Conservation (phyloP, 768 basidiomycete genomes). For the Xerocomellus chrysenteron region DNA sequence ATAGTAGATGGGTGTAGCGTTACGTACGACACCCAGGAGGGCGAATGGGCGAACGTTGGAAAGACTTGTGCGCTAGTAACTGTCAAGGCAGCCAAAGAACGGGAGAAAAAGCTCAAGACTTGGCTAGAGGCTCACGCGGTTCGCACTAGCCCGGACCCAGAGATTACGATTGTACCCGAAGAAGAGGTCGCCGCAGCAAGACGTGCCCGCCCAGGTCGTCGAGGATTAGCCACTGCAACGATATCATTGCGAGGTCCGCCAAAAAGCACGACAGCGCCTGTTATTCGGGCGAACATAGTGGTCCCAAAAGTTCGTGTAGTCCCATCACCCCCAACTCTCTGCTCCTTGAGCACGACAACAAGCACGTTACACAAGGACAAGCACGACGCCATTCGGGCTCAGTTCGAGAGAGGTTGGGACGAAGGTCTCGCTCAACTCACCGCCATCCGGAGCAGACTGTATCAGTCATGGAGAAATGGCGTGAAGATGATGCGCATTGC, state of each 20-base stretch:
- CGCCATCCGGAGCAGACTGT: slow-evolving; percentile 46
- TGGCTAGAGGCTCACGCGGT: slow-evolving; percentile 43
- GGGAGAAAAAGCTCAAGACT: slow-evolving; percentile 59
- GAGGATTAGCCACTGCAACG: slow-evolving; percentile 63
- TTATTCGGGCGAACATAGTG: slow-evolving; percentile 2
- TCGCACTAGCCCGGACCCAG: background rate
- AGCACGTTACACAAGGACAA: slow-evolving; percentile 30
- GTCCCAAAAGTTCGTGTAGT: slow-evolving; percentile 52
- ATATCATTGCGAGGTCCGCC: slow-evolving; percentile 52
- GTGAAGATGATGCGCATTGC: slow-evolving; percentile 43
- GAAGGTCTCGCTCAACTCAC: slow-evolving; percentile 55
- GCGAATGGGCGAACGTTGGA: slow-evolving; percentile 63
- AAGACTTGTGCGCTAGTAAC: slow-evolving; percentile 61
- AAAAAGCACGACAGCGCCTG: slow-evolving; percentile 16
- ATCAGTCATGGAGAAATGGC: slow-evolving; percentile 47
- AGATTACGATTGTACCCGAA: background rate
- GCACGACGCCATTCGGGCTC: slow-evolving; percentile 41
- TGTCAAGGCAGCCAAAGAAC: slow-evolving; percentile 57
- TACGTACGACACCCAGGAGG: slow-evolving; percentile 49
- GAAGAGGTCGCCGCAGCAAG: slow-evolving; percentile 6
- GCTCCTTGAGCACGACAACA: slow-evolving; percentile 48
- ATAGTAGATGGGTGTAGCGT: slow-evolving; percentile 68
- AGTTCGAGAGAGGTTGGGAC: slow-evolving; percentile 63
- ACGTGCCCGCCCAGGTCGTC: slow-evolving; percentile 46
- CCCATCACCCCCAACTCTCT: slow-evolving; percentile 51